phyloP scores from a whole-genome alignment of 345 rosid genomes.

The Citrus maxima region DNA sequence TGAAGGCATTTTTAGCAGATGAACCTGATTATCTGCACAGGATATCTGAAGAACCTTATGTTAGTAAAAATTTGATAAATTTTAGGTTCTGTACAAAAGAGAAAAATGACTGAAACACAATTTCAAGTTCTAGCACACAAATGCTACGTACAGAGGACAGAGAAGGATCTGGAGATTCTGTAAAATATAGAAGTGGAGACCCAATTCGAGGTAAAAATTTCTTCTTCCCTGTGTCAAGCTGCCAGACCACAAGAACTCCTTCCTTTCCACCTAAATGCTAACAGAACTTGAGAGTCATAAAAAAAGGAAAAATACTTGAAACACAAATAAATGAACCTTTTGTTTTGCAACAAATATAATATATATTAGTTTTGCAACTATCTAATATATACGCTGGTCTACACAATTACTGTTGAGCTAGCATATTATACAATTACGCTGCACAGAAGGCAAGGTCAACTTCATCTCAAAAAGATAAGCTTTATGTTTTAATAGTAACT shows the following conservation, averaged over 20 bases:
- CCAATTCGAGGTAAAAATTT: conserved; percentile 91
- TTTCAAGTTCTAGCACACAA: not conserved
- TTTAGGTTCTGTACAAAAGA: not conserved
- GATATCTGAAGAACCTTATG: conserved; percentile 53
- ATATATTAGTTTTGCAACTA: too few relatives aligned
- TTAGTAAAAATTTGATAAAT: conserved; percentile 23
- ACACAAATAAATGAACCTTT: not conserved
- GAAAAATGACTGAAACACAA: conserved; percentile 10
- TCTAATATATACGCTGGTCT: not conserved
- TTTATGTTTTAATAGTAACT: not conserved
- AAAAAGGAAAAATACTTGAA: not conserved
- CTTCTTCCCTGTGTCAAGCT: conserved; percentile 92
- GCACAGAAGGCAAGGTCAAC: not conserved
- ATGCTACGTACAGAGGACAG: conserved; percentile 72
- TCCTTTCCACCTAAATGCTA: conserved; percentile 78
- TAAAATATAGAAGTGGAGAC: conserved; percentile 74
- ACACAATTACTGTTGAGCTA: not conserved
- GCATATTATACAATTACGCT: not conserved
- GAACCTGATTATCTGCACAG: conserved; percentile 97
- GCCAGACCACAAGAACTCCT: conserved; percentile 99
- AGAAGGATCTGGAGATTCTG: conserved; percentile 74
- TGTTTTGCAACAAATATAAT: not conserved
- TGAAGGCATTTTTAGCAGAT: conserved; percentile 83
- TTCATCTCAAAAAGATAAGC: not conserved
- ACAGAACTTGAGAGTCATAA: conserved; percentile 4